Evolutionary conservation across 352 stramenopile genomes (phyloP).

Genomic region (Globisporangium radiosum): DNA sequence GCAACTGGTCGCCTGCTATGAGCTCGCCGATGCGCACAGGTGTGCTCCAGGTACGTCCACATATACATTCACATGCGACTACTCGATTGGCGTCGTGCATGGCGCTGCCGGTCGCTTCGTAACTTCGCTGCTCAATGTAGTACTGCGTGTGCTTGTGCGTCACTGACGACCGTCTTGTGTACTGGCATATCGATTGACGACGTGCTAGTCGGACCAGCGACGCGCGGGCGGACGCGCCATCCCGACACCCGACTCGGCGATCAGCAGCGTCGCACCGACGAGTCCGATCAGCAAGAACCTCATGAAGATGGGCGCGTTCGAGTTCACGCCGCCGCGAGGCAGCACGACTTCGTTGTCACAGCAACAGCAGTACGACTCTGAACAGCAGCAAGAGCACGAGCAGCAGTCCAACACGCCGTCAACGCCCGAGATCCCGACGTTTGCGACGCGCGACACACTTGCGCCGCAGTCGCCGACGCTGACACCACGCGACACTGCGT

Average conservation of each 20-base stretch:
- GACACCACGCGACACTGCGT: constrained; percentile 4
- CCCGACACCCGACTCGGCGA: constrained; percentile 51
- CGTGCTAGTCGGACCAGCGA: constrained; percentile 13
- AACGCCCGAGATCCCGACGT: constrained; percentile 44
- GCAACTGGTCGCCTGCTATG: constrained; percentile 48
- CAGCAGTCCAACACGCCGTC: constrained; percentile 25
- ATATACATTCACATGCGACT: too few species aligned
- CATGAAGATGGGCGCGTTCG: constrained; percentile 77
- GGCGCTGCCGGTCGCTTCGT: too few species aligned
- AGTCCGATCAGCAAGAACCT: constrained; percentile 75
- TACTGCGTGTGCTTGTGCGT: constrained; percentile 1
- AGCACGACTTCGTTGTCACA: constrained; percentile 20
- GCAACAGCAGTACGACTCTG: constrained; percentile 1
- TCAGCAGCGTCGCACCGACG: constrained; percentile 63
- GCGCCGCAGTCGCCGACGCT: constrained; percentile 8
- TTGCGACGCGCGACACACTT: constrained; percentile 40
- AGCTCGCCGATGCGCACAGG: constrained; percentile 46
- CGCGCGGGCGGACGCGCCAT: constrained; percentile 14
- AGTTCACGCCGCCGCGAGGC: constrained; percentile 51
- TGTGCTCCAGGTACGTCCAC: constrained; percentile 31
- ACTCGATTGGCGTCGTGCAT: too few species aligned
- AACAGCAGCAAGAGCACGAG: constrained; percentile 10
- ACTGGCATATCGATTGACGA: too few species aligned
- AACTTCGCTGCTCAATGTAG: neutral
- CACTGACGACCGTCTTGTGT: neutral